A percentile compares a stretch with the other conserved stretches of the same genome.
phyloP scores from a whole-genome alignment of 73 alveolate genomes.

The Paramecium biaurelia region DNA sequence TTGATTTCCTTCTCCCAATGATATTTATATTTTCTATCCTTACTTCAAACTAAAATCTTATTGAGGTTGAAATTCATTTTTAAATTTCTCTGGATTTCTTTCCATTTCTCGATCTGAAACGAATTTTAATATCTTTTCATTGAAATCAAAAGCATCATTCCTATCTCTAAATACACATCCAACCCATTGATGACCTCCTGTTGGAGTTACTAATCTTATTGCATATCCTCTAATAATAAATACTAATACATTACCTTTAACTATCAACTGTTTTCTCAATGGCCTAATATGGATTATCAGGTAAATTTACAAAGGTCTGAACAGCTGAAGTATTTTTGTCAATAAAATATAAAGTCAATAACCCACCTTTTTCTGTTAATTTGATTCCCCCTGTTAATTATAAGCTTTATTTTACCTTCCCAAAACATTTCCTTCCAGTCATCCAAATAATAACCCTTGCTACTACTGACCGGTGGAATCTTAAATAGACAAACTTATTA shows the following conservation, averaged over 20 bases:
- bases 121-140: background rate
- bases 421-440: conserved; percentile 56
- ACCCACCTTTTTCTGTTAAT: conserved; percentile 38
- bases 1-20: conserved; percentile 1
- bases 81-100: conserved; percentile 38
- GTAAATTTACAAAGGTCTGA: background rate
- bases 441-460: conserved; percentile 45
- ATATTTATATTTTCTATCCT: background rate
- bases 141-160: conserved; percentile 49
- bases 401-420: conserved; percentile 23
- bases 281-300: conserved; percentile 36
- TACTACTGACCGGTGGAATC: conserved; percentile 19
- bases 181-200: conserved; percentile 42
- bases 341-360: background rate
- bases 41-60: conserved; percentile 32
- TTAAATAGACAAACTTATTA: conserved; percentile 27
- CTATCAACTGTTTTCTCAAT: conserved; percentile 32
- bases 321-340: conserved; percentile 43
- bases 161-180: conserved; percentile 58
- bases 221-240: conserved; percentile 38
- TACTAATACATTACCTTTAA: background rate
- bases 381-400: conserved; percentile 16
- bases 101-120: conserved; percentile 11
- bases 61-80: conserved; percentile 14
- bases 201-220: conserved; percentile 35